Base-by-base conservation (phyloP, 306 rosid genomes). In the Vachellia pachyceras region DNA sequence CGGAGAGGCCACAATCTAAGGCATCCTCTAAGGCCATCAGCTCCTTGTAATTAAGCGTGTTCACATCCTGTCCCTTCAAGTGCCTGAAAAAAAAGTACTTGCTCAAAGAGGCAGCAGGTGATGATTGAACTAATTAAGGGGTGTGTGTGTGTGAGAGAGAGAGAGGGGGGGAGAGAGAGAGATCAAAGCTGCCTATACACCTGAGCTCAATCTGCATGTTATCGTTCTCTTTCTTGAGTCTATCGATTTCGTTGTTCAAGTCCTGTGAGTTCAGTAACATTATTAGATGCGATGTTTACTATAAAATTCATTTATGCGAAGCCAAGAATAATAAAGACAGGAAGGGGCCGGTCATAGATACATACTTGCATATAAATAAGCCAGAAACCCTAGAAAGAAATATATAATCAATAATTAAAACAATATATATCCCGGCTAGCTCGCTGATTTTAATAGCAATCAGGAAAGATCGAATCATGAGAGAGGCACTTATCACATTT, bases 171-270 rank as follows among this genome's bases (percentile, higher is more conserved):
- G 54, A 47, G 33, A 29, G 41, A 45, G 45, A 5, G 52, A 45
- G 18, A 52, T 20, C 45, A 44, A 69, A 8, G 25, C 5, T n/a
- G 29, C 7, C 10, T 35, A 0, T 22, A 44, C 67, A 29, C 97
- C 91, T 89, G 74, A 91, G 91, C 54, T 91, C 87, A 69, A 90
- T 84, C 79, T 91, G 89, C 97, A 91, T 87, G 88, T 80, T 84
- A 69, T 90, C 97, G 42, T 93, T 91, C 79, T 93, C 97, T 82
- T 93, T 93, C 89, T 89, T 93, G 73, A 90, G 70, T 60, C 90
- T 90, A 22, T 91, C 93, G 68, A 93, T 72, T 89, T 93, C 97
- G 47, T 81, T 75, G 86, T 75, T 80, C 35, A 93, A 86, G 78
- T 88, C 87, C 96, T 91, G 90, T 37, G 5, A 46, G 78, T 87